A percentile compares a stretch with the other conserved stretches of the same genome.
Conservation (phyloP, 306 rosid species). For the Vigna nakashimae region DNA sequence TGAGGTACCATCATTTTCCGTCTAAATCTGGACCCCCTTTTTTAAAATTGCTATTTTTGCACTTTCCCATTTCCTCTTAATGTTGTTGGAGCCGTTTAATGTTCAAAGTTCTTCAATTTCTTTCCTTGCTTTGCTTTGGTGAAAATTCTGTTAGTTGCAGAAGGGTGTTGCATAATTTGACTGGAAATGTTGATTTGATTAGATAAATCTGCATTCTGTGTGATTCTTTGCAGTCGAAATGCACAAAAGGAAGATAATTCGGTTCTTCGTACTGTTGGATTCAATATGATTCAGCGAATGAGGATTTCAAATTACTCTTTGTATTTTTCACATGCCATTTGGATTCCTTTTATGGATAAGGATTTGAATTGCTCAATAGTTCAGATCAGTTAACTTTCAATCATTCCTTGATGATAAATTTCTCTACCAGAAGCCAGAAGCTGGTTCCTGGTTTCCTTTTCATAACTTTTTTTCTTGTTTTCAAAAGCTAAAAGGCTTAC, state of each 20-base stretch:
- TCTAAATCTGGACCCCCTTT: constrained; percentile 17
- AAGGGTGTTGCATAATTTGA: constrained; percentile 29
- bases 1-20: constrained; percentile 57
- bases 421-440: constrained; percentile 22
- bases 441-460: constrained; percentile 4
- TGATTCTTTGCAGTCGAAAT: constrained; percentile 29
- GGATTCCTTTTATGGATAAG: constrained; percentile 23
- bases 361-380: background rate
- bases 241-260: constrained; percentile 6
- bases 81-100: constrained; percentile 12
- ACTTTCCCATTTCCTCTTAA: constrained; percentile 8
- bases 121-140: constrained; percentile 5
- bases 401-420: background rate
- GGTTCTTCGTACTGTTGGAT: constrained; percentile 20
- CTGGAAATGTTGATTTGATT: constrained; percentile 37
- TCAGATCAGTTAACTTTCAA: background rate
- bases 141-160: constrained; percentile 12
- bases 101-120: constrained; percentile 8
- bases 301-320: constrained; percentile 14
- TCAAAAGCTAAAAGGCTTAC: constrained; percentile 3
- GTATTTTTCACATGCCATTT: background rate
- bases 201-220: constrained; percentile 10
- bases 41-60: constrained; percentile 10
- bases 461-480: background rate
- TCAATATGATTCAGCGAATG: background rate